Percentiles rank a stretch among this genome's conserved stretches.
phyloP scores from a whole-genome alignment of 768 basidiomycete species.

The Suillus subaureus region DNA sequence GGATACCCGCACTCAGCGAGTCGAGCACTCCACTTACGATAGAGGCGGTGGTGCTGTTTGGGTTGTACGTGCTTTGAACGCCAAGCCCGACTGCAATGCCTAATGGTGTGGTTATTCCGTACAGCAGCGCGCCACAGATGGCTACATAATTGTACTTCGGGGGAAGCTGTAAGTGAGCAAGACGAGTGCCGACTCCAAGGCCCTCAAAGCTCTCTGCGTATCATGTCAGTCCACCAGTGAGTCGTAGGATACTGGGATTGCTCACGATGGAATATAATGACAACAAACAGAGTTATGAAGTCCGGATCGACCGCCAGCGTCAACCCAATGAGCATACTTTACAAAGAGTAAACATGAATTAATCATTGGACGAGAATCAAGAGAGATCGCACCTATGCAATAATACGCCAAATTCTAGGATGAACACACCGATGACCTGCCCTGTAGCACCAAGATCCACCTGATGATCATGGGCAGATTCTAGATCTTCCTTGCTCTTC shows the following conservation, averaged over 20 bases:
- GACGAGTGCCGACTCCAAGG: slow-evolving; percentile 86
- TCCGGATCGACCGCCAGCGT: slow-evolving; percentile 86
- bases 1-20: slow-evolving; percentile 81
- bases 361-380: neutral
- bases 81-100: slow-evolving; percentile 88
- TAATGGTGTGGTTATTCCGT: slow-evolving; percentile 80
- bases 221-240: slow-evolving; percentile 6
- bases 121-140: slow-evolving; percentile 59
- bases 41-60: slow-evolving; percentile 69
- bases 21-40: slow-evolving; percentile 89
- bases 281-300: slow-evolving; percentile 88
- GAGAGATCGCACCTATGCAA: slow-evolving; percentile 62
- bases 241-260: slow-evolving; percentile 18
- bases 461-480: slow-evolving; percentile 21
- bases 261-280: slow-evolving; percentile 91
- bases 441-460: slow-evolving; percentile 52
- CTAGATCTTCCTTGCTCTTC: slow-evolving; percentile 29
- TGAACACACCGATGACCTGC: slow-evolving; percentile 85
- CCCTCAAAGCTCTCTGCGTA: slow-evolving; percentile 88
- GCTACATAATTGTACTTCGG: slow-evolving; percentile 57
- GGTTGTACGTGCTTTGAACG: slow-evolving; percentile 78
- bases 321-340: slow-evolving; percentile 81
- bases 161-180: slow-evolving; percentile 74
- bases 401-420: slow-evolving; percentile 92
- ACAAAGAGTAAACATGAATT: neutral